Evolutionary conservation across 495 filamentous ascomycete species (phyloP), one percentile per base, ranked within the genome.

Genomic region (Neurospora hispaniola): DNA sequence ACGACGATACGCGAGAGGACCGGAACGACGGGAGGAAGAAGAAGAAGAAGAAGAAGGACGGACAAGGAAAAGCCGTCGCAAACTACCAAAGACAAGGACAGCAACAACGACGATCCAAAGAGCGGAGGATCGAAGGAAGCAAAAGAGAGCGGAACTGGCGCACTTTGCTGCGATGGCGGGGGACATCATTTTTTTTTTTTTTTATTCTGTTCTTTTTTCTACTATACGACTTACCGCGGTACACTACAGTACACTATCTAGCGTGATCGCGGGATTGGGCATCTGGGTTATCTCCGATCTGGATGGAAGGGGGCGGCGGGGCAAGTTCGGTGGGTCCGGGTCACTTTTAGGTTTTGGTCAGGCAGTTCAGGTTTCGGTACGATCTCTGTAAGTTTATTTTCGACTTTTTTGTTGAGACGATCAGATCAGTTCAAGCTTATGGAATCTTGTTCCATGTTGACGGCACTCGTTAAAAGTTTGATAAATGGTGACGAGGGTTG

Each of bases 31-130:
- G 46, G 46, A 35, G 5, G 23, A 12, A 31, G 27, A 31, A 31
- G 27, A 27, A 27, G 27, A 27, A 27, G 27, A 27, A 59, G 23
- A 10, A 54, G 18, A 1, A 23, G 74, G 41, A 59, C 20, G n/a
- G 72, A 16, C 23, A 70, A 3, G 5, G 44, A 73, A 35, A 40
- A 48, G 72, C 70, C 71, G 71, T 41, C 80, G 79, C 16, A 84
- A 70, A 12, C 80, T 78, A 16, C 75, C 79, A 8, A 81, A 10
- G 31, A 82, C 66, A 5, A 84, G 59, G 1, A 84, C 71, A 2
- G 77, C 12, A 4, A 85, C 10, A n/a, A 78, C 82, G 54, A 83
- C 75, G 39, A 79, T 71, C 84, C 83, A 85, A 43, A 85, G 81
- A 70, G 81, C 78, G 18, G 77, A 70, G 44, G 75, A 79, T 72